These are phyloP conservation scores for Friedmanniomyces endolithicus DNA, from an alignment of 495 filamentous ascomycete species.

Conservation along the genomic window DNA sequence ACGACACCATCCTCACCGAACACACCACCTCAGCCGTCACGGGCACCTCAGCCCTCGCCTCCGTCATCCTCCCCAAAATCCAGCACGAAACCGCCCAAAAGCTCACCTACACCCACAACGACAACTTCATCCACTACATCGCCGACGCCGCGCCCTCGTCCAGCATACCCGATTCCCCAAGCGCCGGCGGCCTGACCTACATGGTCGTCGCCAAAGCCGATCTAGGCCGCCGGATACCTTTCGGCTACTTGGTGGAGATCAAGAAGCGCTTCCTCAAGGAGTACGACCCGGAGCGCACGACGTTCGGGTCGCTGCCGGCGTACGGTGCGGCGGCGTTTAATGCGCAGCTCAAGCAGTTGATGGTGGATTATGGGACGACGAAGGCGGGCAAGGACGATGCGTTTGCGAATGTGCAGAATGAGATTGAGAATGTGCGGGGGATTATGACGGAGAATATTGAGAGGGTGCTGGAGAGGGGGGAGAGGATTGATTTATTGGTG, in stretches of 20 bases:
- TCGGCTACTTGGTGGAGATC: slow-evolving; percentile 85
- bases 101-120: slow-evolving; percentile 52
- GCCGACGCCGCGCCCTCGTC: slow-evolving; percentile 47
- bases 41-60: slow-evolving; percentile 65
- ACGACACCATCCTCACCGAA: slow-evolving; percentile 83
- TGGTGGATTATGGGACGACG: slow-evolving; percentile 75
- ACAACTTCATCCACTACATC: slow-evolving; percentile 92
- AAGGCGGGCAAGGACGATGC: slow-evolving; percentile 65
- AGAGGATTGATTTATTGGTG: slow-evolving; percentile 86
- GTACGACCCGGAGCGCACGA: slow-evolving; percentile 55
- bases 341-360: slow-evolving; percentile 56
- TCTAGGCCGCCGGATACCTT: slow-evolving; percentile 75
- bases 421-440: slow-evolving; percentile 85
- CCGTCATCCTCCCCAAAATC: slow-evolving; percentile 93
- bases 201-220: slow-evolving; percentile 66
- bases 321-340: slow-evolving; percentile 91
- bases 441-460: slow-evolving; percentile 99
- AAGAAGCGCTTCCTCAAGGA: slow-evolving; percentile 71
- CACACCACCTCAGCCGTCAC: slow-evolving; percentile 69
- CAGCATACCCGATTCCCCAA: slow-evolving; percentile 21
- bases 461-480: slow-evolving; percentile 82
- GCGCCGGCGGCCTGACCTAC: slow-evolving; percentile 70
- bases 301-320: slow-evolving; percentile 66
- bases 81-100: slow-evolving; percentile 67
- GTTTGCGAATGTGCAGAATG: slow-evolving; percentile 63